These are phyloP conservation scores for Colletotrichum orbiculare DNA, from an alignment of 2,329 filamentous ascomycete genomes.

Conservation along the genomic window DNA sequence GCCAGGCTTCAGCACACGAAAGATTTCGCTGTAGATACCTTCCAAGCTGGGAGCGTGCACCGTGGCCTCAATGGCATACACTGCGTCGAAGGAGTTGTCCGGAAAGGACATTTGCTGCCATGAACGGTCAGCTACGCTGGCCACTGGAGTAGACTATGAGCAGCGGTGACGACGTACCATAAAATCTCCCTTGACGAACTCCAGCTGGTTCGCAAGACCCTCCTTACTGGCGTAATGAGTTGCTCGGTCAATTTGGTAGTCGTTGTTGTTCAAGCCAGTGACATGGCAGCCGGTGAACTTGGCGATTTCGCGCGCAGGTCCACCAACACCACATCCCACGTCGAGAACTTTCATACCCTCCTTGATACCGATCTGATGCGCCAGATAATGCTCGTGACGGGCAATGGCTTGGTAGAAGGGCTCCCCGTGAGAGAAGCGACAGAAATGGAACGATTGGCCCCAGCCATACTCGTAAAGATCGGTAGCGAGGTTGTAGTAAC, in stretches of 20 bases:
- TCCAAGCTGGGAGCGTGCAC: slow-evolving; percentile 88
- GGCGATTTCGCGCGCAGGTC: slow-evolving; percentile 92
- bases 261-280: slow-evolving; percentile 94
- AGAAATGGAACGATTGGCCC: slow-evolving; percentile 95
- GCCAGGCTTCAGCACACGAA: slow-evolving; percentile 92
- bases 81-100: slow-evolving; percentile 88
- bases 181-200: slow-evolving; percentile 92
- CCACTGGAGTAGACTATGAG: not conserved
- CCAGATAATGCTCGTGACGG: slow-evolving; percentile 95
- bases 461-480: slow-evolving; percentile 95
- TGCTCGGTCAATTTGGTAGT: slow-evolving; percentile 94
- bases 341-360: slow-evolving; percentile 89
- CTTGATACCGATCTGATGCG: slow-evolving; percentile 83
- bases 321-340: slow-evolving; percentile 93
- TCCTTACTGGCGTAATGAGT: slow-evolving; percentile 83
- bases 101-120: slow-evolving; percentile 87
- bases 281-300: slow-evolving; percentile 90
- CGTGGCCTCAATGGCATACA: slow-evolving; percentile 95
- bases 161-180: slow-evolving; percentile 70
- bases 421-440: slow-evolving; percentile 87
- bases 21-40: slow-evolving; percentile 91
- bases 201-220: slow-evolving; percentile 78
- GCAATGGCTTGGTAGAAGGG: slow-evolving; percentile 89
- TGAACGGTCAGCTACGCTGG: not conserved
- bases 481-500: slow-evolving; percentile 92